A percentile compares a stretch with the other conserved stretches of the same genome.
Conservation (phyloP, 2,329 filamentous ascomycete genomes). For the Chrysoporthe puriensis region DNA sequence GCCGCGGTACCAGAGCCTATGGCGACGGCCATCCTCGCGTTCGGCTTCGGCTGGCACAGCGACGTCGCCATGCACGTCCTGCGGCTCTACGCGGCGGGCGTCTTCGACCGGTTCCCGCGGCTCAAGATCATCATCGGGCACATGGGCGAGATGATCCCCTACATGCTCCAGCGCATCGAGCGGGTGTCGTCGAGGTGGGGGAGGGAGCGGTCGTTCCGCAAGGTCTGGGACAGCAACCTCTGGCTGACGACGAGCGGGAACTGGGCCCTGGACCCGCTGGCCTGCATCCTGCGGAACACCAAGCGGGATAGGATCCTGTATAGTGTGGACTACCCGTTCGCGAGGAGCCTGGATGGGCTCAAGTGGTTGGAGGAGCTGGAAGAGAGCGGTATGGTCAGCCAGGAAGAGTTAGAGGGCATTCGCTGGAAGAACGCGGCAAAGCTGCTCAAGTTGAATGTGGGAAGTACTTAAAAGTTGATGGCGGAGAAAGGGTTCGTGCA, state of each 20-base stretch:
- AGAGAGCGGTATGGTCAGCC: conserved; percentile 51
- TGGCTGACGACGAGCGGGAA: conserved; percentile 62
- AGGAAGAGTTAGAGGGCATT: conserved; percentile 53
- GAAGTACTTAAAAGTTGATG: conserved; percentile 10
- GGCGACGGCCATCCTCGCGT: conserved; percentile 42
- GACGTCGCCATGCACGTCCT: conserved; percentile 53
- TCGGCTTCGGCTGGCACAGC: conserved; percentile 55
- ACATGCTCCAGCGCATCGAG: conserved; percentile 53
- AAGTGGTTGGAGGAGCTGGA: conserved; percentile 53
- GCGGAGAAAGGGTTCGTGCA: not conserved
- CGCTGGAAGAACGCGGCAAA: conserved; percentile 55
- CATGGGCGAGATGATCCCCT: conserved; percentile 58
- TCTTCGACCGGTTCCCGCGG: conserved; percentile 58
- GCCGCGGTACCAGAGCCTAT: conserved; percentile 32
- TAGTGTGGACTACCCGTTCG: conserved; percentile 62
- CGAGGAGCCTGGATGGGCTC: conserved; percentile 51
- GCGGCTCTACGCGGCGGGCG: conserved; percentile 52
- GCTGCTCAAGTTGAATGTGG: conserved; percentile 43
- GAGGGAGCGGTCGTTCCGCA: conserved; percentile 43
- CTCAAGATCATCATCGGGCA: conserved; percentile 60
- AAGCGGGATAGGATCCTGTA: conserved; percentile 56
- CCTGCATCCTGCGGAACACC: conserved; percentile 47
- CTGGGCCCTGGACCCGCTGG: conserved; percentile 53
- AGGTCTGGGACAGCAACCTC: conserved; percentile 59
- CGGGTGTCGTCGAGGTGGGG: conserved; percentile 35